A percentile compares a stretch with the other conserved stretches of the same genome.
These are phyloP conservation scores for Scutellaria minor DNA, from an alignment of 257 asterid genomes.

Conservation along the genomic window DNA sequence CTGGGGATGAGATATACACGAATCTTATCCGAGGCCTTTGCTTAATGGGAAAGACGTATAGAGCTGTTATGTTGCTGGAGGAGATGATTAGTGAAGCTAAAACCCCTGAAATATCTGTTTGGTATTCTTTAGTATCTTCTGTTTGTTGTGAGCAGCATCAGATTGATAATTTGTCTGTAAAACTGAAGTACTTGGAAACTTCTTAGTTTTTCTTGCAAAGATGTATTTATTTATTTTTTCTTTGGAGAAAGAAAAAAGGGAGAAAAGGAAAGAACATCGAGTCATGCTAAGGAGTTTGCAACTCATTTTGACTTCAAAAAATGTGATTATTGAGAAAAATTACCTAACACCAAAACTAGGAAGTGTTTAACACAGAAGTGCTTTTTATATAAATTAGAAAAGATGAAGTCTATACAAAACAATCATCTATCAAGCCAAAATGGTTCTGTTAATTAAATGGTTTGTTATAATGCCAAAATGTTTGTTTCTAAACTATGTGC, in stretches of 20 bases:
- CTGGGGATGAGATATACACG: conserved; percentile 53
- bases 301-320: no score
- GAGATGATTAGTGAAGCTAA: conserved; percentile 84
- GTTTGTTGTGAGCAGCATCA: conserved; percentile 47
- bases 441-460: no score
- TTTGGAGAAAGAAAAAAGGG: background rate
- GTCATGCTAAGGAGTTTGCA: no score
- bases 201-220: conserved; percentile 23
- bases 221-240: background rate
- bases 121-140: conserved; percentile 68
- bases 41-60: conserved; percentile 53
- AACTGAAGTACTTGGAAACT: conserved; percentile 23
- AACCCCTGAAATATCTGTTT: conserved; percentile 60
- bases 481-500: no score
- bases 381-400: no score
- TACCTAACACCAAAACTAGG: no score
- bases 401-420: no score
- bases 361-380: no score
- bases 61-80: conserved; percentile 78
- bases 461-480: no score
- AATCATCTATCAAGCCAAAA: no score
- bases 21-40: conserved; percentile 71
- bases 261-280: no score
- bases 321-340: no score
- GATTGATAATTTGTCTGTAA: conserved; percentile 34